These are phyloP conservation scores for Kuraishia capsulata DNA, from an alignment of 805 yeast genomes.

Conservation along the genomic window DNA sequence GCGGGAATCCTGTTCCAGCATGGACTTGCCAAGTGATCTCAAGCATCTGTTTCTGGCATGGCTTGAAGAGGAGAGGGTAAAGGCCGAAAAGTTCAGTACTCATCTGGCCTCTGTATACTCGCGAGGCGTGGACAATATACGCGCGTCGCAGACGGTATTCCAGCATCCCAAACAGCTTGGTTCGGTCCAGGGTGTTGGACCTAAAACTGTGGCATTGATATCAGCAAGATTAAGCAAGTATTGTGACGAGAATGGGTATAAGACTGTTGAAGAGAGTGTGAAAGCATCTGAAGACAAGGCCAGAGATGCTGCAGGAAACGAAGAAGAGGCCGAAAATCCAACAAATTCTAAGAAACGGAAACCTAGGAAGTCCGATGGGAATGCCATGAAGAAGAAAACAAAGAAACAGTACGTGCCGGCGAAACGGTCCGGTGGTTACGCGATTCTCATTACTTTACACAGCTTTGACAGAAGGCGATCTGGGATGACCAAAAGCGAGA, in stretches of 20 bases:
- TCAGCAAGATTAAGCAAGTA: slow-evolving; percentile 35
- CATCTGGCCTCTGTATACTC: slow-evolving; percentile 43
- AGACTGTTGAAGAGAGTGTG: slow-evolving; percentile 29
- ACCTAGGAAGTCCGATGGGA: background rate
- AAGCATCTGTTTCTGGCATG: slow-evolving; percentile 45
- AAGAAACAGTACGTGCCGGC: slow-evolving; percentile 53
- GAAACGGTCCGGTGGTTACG: slow-evolving; percentile 78
- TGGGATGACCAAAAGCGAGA: slow-evolving; percentile 60
- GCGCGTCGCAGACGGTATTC: slow-evolving; percentile 33
- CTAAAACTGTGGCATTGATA: slow-evolving; percentile 47
- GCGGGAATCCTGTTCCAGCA: too few relatives aligned
- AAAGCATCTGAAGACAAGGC: slow-evolving; percentile 2
- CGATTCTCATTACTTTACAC: slow-evolving; percentile 55
- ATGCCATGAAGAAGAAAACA: slow-evolving; percentile 7
- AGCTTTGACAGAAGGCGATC: slow-evolving; percentile 33
- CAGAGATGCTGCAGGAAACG: slow-evolving; percentile 25
- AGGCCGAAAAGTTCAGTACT: slow-evolving; percentile 37
- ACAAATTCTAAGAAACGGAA: slow-evolving; percentile 2
- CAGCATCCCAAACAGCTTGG: slow-evolving; percentile 48
- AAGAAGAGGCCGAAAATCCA: slow-evolving; percentile 2
- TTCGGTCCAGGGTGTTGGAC: slow-evolving; percentile 63
- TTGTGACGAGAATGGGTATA: slow-evolving; percentile 45
- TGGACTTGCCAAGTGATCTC: slow-evolving; percentile 37
- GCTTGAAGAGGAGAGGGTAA: slow-evolving; percentile 45
- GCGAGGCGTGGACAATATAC: slow-evolving; percentile 47